Conservation (phyloP, 441 rosid species). For the Populus hybrid region DNA sequence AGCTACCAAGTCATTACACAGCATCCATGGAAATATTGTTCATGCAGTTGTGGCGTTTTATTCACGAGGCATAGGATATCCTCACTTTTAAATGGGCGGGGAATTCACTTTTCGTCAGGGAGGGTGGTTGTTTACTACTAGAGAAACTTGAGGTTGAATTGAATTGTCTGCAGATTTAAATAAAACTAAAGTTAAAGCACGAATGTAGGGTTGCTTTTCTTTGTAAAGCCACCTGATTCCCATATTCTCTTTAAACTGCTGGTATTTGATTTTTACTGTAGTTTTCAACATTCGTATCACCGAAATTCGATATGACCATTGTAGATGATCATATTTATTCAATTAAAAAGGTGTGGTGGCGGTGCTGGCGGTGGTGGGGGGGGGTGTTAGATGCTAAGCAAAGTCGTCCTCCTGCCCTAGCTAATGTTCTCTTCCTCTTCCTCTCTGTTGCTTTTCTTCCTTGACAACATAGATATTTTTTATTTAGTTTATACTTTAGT, state of each 20-base stretch:
- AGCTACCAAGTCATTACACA: too few relatives aligned
- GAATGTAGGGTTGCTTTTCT: slow-evolving; percentile 18
- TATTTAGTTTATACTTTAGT: too few relatives aligned
- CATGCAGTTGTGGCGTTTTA: slow-evolving; percentile 26
- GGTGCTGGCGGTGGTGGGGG: not conserved
- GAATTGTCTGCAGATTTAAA: not conserved
- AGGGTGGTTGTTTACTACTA: not conserved
- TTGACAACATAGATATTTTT: too few relatives aligned
- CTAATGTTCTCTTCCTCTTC: not conserved
- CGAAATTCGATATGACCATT: slow-evolving; percentile 39
- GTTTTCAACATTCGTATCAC: slow-evolving; percentile 52
- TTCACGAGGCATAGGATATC: slow-evolving; percentile 33
- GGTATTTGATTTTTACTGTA: slow-evolving; percentile 18
- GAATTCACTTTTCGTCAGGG: slow-evolving; percentile 11
- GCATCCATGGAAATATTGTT: not conserved
- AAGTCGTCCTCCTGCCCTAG: not conserved
- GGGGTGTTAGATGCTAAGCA: slow-evolving; percentile 24
- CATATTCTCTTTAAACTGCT: slow-evolving; percentile 23
- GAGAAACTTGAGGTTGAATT: not conserved
- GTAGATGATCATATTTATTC: slow-evolving; percentile 17
- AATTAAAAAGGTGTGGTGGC: slow-evolving; percentile 8
- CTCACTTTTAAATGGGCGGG: slow-evolving; percentile 4
- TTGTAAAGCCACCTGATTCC: slow-evolving; percentile 30
- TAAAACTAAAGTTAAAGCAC: slow-evolving; percentile 9
- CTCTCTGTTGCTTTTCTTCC: not conserved